phyloP scores from a whole-genome alignment of 2,329 filamentous ascomycete species.

The Scleromitrula shiraiana region DNA sequence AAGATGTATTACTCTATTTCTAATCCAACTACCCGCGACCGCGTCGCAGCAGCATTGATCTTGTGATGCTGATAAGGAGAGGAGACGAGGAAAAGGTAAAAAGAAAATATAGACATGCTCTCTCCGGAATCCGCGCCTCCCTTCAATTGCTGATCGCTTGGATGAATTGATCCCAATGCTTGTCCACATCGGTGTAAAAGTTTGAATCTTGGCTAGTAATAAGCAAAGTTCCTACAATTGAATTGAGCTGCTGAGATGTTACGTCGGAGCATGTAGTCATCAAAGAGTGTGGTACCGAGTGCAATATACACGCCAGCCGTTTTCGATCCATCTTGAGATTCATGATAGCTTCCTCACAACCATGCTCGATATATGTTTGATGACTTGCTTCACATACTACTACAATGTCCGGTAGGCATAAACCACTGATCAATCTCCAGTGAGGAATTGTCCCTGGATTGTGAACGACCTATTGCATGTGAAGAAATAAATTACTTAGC shows the following conservation, averaged over 20 bases:
- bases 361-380: background rate
- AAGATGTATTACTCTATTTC: too few species aligned
- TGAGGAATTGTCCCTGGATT: conserved; percentile 15
- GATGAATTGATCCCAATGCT: conserved; percentile 8
- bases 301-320: conserved; percentile 9
- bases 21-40: too few species aligned
- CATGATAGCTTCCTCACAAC: conserved; percentile 5
- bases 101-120: background rate
- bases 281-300: conserved; percentile 4
- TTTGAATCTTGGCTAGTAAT: conserved; percentile 4
- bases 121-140: conserved; percentile 1
- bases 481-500: background rate
- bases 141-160: background rate
- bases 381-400: conserved; percentile 11
- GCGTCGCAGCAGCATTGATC: background rate
- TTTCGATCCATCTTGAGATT: conserved; percentile 1
- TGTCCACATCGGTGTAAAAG: conserved; percentile 5
- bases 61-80: too few species aligned
- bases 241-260: conserved; percentile 1
- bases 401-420: conserved; percentile 12
- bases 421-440: conserved; percentile 3
- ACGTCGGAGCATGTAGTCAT: conserved; percentile 4
- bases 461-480: conserved; percentile 12
- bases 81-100: too few species aligned
- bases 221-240: background rate